Base-by-base conservation (phyloP, 345 rosid species). In the Reutealis trisperma region DNA sequence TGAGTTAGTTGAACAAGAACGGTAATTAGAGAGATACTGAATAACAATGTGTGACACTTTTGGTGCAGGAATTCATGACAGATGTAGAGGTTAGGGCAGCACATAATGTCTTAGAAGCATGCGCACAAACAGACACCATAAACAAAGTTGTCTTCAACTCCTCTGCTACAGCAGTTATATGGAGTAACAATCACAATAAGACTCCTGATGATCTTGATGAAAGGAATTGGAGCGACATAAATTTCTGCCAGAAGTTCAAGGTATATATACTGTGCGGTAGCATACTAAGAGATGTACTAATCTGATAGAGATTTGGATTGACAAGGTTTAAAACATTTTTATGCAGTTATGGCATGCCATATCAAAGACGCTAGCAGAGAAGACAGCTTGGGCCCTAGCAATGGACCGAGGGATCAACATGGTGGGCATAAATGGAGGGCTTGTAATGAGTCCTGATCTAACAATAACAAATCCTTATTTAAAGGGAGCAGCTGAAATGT, bases 401-500 rank as follows among this genome's bases (percentile, higher is more conserved):
- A 91, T 91, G 95, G 95, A 91, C 72, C 79, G 95, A 47, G 90
- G 84, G 4, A 79, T 91, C 6, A 83, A 73, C 81, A 89, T 91
- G 93, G 91, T 89, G 22, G 77, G 89, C 7, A 51, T 91, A 3
- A 91, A 91, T 44, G 90, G 84, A 24, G 95, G 95, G 16, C 75
- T 89, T 74, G 22, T 88, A 67, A 82, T 86, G 89, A 71, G 81
- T 14, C 84, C 86, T 0, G 89, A 81, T 63, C 80, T 87, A 15
- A 62, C 86, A 72, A 80, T 91, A 60, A 41, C 70, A 21, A 66
- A 86, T 73, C 89, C 95, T 9, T 91, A 83, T 70, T 65, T 88
- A 61, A 89, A 86, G 85, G 95, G 95, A 61, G 91, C 93, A 63
- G 93, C 93, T 0, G 95, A 91, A 85, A 88, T 91, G 93, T 89